These are phyloP conservation scores for Globisporangium radiosum DNA, from an alignment of 352 stramenopile species.

Conservation along the genomic window DNA sequence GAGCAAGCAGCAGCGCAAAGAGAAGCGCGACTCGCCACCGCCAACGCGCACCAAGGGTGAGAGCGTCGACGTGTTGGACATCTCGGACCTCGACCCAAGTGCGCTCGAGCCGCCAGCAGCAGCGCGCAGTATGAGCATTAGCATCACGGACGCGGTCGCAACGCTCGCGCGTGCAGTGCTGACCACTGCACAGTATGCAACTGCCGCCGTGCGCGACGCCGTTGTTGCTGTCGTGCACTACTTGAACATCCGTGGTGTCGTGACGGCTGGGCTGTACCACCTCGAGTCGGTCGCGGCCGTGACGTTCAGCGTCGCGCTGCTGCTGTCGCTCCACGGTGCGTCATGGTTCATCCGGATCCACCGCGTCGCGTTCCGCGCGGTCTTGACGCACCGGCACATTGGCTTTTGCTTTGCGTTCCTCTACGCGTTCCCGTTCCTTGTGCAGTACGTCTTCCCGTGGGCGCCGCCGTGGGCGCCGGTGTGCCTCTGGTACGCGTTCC, in stretches of 20 bases:
- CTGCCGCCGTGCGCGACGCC: constrained; percentile 1
- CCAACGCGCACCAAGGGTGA: constrained; percentile 24
- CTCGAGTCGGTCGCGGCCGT: constrained; percentile 61
- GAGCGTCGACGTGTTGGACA: constrained; percentile 21
- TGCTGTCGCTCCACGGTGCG: constrained; percentile 59
- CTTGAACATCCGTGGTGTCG: constrained; percentile 39
- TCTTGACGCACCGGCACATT: constrained; percentile 80
- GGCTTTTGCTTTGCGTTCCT: constrained; percentile 85
- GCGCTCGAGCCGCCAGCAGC: neutral
- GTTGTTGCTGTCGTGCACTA: constrained; percentile 8
- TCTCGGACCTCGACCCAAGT: constrained; percentile 13
- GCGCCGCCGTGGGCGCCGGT: constrained; percentile 83
- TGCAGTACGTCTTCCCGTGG: constrained; percentile 86
- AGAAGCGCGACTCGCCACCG: constrained; percentile 41
- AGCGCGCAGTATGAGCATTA: neutral
- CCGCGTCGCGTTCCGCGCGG: constrained; percentile 72
- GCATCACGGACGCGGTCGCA: neutral
- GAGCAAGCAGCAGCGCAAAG: constrained; percentile 32
- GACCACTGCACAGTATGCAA: neutral
- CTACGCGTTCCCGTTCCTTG: constrained; percentile 82
- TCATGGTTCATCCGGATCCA: constrained; percentile 80
- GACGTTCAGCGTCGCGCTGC: constrained; percentile 56
- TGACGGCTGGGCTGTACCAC: constrained; percentile 37
- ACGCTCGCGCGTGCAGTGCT: neutral
- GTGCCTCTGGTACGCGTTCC: constrained; percentile 87